Base-by-base conservation (phyloP, 805 yeast species). In the Spathaspora girioi region DNA sequence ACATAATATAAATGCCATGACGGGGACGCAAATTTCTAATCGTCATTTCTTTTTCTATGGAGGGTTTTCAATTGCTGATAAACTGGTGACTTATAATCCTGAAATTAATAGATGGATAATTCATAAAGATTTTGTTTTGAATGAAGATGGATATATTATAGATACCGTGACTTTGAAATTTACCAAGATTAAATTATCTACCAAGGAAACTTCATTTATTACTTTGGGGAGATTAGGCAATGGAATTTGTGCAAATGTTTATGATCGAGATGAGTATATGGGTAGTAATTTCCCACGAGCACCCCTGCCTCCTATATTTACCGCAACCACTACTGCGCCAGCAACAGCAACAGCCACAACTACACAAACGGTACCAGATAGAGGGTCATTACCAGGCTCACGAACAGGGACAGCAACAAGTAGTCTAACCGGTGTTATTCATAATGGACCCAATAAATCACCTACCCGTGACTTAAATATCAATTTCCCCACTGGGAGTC, bases 31-130 rank as follows among this genome's bases (percentile, higher is more conserved):
- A 50, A 67, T 87, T 4, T 79, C 87, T 4, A 70, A 75, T n/a
- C 66, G 81, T 38, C 84, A 84, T 58, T 73, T 82, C 14, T 75
- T 86, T 55, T 76, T 78, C 52, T 85, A 80, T 60, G 96, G 93
- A n/a, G 96, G 94, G 0, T 80, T 85, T 61, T 79, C 78, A 49
- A 50, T 73, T 18, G 53, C 56, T 20, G 59, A 59, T 15, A 63
- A 59, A 11, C 56, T 65, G 1, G 66, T 64, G 7, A 50, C 50
- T 1, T 63, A 68, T 50, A 50, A 57, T 6, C 59, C 59, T 5
- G 56, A 59, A 2, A 49, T 58, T 17, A 68, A 63, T 52, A 54
- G 67, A 52, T 67, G 80, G 79, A 45, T 71, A 54, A 55, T 69
- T 15, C 70, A 75, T 43, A 75, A 77, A 55, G 69, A 72, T 20